These are phyloP conservation scores for Leptographium procerum DNA, from an alignment of 2,329 filamentous ascomycete genomes.

Conservation along the genomic window DNA sequence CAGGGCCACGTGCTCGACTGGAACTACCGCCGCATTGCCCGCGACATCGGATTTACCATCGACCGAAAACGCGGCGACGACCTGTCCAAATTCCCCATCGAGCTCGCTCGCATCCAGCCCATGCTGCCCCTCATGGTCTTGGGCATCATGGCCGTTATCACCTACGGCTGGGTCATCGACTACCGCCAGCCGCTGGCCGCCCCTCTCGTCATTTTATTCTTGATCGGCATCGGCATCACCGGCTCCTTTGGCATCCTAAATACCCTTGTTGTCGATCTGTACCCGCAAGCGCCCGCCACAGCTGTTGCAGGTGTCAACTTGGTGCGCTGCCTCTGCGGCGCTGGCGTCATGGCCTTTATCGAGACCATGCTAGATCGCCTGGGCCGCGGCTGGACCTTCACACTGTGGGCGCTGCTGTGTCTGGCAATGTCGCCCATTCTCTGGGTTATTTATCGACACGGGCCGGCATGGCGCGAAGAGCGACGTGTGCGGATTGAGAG, in stretches of 20 bases:
- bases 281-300: constrained; percentile 48
- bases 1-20: constrained; percentile 50
- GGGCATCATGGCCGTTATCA: constrained; percentile 39
- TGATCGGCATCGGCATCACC: constrained; percentile 46
- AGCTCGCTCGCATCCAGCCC: constrained; percentile 41
- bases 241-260: constrained; percentile 53
- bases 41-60: constrained; percentile 47
- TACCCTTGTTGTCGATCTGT: constrained; percentile 52
- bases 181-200: constrained; percentile 33
- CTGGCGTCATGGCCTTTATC: constrained; percentile 46
- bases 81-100: constrained; percentile 41
- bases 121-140: constrained; percentile 42
- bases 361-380: constrained; percentile 44
- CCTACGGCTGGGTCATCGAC: constrained; percentile 43
- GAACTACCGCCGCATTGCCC: constrained; percentile 61
- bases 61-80: constrained; percentile 45
- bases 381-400: constrained; percentile 53
- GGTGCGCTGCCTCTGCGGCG: constrained; percentile 49
- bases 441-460: constrained; percentile 36
- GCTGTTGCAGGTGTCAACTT: constrained; percentile 55
- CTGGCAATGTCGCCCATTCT: constrained; percentile 36
- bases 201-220: constrained; percentile 43
- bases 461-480: constrained; percentile 36
- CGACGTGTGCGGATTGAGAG: constrained; percentile 24
- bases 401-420: constrained; percentile 42